phyloP scores from a whole-genome alignment of 768 basidiomycete genomes.

The Pulveroboletus ravenelii region DNA sequence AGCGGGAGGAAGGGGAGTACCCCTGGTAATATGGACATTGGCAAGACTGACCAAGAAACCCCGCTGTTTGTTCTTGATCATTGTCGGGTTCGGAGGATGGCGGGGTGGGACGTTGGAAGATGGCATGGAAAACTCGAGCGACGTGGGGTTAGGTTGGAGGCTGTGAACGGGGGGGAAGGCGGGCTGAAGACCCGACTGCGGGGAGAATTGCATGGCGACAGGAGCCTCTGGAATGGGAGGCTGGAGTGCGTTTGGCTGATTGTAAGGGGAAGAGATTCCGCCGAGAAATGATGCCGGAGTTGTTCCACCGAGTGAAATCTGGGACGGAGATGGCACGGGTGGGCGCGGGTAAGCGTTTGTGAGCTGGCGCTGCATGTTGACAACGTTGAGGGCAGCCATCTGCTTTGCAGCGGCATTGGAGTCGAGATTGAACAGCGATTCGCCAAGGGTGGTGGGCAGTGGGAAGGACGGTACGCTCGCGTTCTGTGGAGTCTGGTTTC shows the following conservation, averaged over 20 bases:
- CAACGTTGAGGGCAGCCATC: conserved; percentile 71
- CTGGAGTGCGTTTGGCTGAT: conserved; percentile 31
- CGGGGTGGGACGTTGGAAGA: conserved; percentile 36
- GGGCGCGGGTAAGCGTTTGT: conserved; percentile 51
- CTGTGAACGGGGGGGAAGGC: conserved; percentile 37
- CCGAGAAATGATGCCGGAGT: conserved; percentile 67
- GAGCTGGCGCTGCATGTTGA: conserved; percentile 44
- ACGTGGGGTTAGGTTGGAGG: conserved; percentile 30
- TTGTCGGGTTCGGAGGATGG: conserved; percentile 30
- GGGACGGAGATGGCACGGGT: conserved; percentile 34
- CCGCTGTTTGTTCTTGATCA: conserved; percentile 52
- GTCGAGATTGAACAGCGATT: conserved; percentile 53
- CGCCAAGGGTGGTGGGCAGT: conserved; percentile 22
- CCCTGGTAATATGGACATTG: conserved; percentile 50
- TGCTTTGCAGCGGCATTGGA: conserved; percentile 69
- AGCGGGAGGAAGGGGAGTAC: conserved; percentile 68
- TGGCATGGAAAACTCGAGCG: conserved; percentile 44
- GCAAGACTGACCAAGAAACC: conserved; percentile 60
- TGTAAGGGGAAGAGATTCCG: conserved; percentile 42
- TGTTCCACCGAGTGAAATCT: conserved; percentile 45
- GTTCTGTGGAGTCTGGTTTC: conserved; percentile 20
- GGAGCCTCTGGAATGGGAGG: conserved; percentile 39
- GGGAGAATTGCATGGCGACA: conserved; percentile 38
- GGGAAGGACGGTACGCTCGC: conserved; percentile 14
- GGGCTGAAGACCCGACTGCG: conserved; percentile 44